Evolutionary conservation across 495 filamentous ascomycete genomes (phyloP).

Genomic region (Letharia columbiana): DNA sequence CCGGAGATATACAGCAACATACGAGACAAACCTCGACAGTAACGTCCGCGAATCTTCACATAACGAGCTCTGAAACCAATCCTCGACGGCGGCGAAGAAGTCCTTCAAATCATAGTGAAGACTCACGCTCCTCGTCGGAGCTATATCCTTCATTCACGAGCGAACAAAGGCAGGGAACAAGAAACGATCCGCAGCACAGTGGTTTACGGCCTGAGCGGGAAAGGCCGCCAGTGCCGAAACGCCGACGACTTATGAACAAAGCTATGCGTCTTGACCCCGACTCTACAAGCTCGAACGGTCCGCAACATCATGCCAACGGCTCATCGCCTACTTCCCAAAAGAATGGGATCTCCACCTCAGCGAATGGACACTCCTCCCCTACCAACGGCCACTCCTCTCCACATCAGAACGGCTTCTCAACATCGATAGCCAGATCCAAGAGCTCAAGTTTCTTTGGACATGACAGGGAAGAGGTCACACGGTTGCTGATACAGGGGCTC

Average conservation of each 20-base stretch:
- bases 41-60: background rate
- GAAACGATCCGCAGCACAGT: constrained; percentile 6
- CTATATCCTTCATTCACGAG: background rate
- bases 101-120: constrained; percentile 17
- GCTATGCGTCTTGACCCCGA: constrained; percentile 53
- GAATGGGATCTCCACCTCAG: constrained; percentile 34
- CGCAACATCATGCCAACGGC: constrained; percentile 43
- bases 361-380: constrained; percentile 43
- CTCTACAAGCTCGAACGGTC: constrained; percentile 40
- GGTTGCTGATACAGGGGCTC: constrained; percentile 86
- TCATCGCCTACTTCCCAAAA: constrained; percentile 32
- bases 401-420: constrained; percentile 40
- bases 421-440: constrained; percentile 29
- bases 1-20: background rate
- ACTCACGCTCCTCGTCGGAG: background rate
- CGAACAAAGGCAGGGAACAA: background rate
- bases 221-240: constrained; percentile 44
- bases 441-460: constrained; percentile 60
- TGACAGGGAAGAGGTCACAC: constrained; percentile 85
- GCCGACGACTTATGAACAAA: constrained; percentile 47
- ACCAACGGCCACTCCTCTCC: constrained; percentile 34
- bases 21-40: background rate
- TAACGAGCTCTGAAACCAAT: constrained; percentile 3
- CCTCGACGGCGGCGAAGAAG: constrained; percentile 24
- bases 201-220: constrained; percentile 7